Conservation (phyloP, 441 rosid genomes). For the Brassica balearica region DNA sequence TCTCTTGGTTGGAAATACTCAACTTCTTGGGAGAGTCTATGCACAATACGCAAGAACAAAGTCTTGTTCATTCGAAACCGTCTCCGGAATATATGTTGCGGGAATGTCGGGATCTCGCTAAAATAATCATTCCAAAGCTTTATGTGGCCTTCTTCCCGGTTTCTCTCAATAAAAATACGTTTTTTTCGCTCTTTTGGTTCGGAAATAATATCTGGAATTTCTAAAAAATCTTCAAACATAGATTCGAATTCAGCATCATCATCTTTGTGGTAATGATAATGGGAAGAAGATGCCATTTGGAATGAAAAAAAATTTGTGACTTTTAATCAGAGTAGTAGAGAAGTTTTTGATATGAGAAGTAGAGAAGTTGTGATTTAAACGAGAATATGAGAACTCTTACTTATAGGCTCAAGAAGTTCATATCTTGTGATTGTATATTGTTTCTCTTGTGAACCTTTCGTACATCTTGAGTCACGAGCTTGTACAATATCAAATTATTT, state of each 20-base stretch:
- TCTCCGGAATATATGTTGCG: not conserved
- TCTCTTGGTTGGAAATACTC: not conserved
- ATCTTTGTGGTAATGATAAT: not conserved
- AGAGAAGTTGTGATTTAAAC: too few relatives aligned
- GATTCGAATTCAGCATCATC: not conserved
- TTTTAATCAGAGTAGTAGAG: too few relatives aligned
- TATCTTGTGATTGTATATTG: too few relatives aligned
- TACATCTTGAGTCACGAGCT: too few relatives aligned
- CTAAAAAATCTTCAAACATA: not conserved
- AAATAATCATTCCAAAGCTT: not conserved
- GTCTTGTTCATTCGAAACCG: not conserved
- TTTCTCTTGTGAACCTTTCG: too few relatives aligned
- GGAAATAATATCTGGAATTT: not conserved
- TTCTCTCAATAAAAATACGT: not conserved
- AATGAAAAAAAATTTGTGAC: too few relatives aligned
- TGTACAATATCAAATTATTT: too few relatives aligned
- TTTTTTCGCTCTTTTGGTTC: not conserved
- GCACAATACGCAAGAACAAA: not conserved
- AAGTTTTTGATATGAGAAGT: too few relatives aligned
- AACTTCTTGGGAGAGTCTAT: not conserved
- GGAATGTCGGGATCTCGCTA: not conserved
- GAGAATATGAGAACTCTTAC: too few relatives aligned
- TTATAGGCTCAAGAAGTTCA: too few relatives aligned
- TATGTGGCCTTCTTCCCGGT: not conserved
- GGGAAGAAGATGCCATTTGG: not conserved